Conservation (phyloP, 768 basidiomycete genomes). For the Amylocystis lapponica region DNA sequence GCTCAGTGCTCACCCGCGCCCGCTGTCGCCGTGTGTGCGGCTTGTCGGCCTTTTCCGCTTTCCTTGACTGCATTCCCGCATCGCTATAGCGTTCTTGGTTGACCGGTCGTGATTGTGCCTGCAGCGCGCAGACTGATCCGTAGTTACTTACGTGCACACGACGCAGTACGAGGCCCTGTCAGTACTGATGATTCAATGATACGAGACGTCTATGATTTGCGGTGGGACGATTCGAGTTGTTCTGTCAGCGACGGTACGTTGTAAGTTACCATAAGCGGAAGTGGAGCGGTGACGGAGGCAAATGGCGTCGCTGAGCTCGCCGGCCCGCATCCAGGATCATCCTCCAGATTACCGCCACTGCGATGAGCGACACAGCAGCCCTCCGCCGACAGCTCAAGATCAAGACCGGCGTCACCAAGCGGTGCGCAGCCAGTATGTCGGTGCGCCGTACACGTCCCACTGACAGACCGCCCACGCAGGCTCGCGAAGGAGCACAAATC, state of each 20-base stretch:
- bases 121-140: background rate
- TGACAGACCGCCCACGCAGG: conserved; percentile 11
- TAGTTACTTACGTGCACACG: too few relatives aligned
- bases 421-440: conserved; percentile 36
- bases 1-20: background rate
- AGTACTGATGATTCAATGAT: conserved; percentile 1
- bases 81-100: background rate
- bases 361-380: conserved; percentile 45
- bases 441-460: background rate
- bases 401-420: conserved; percentile 58
- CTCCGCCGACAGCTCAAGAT: conserved; percentile 69
- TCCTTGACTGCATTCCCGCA: background rate
- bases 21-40: background rate
- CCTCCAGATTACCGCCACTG: too few relatives aligned
- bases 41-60: conserved; percentile 1
- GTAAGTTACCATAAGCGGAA: too few relatives aligned
- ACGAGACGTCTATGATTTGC: too few relatives aligned
- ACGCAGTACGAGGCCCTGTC: background rate
- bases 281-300: too few relatives aligned
- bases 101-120: background rate
- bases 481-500: conserved; percentile 56
- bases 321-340: too few relatives aligned
- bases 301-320: too few relatives aligned
- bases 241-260: too few relatives aligned
- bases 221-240: too few relatives aligned